phyloP scores from a whole-genome alignment of 2,329 filamentous ascomycete genomes.

The Aspergillus sp. region DNA sequence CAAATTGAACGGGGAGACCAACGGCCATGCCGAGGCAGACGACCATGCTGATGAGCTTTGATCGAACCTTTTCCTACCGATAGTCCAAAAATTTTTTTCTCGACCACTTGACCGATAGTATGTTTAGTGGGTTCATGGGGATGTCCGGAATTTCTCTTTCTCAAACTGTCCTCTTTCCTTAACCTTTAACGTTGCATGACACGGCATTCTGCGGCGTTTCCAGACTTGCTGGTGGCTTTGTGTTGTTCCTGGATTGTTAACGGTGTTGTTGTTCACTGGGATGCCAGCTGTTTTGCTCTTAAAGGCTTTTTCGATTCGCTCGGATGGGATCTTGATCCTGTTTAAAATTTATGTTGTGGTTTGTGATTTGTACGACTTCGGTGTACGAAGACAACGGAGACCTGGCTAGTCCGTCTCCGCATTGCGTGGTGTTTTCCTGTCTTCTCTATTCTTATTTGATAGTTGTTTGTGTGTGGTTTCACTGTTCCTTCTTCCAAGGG shows the following conservation, averaged over 20 bases:
- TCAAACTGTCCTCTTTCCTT: constrained; percentile 1
- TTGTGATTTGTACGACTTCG: constrained; percentile 8
- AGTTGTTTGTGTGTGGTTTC: neutral
- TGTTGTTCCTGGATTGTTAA: constrained; percentile 22
- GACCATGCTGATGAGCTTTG: constrained; percentile 12
- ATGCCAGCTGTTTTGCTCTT: constrained; percentile 8
- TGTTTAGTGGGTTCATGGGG: constrained; percentile 6
- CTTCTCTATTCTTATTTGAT: neutral
- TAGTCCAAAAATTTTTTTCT: neutral
- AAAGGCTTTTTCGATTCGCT: neutral
- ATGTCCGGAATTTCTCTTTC: constrained; percentile 1
- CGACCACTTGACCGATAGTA: neutral
- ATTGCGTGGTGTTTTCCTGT: constrained; percentile 9
- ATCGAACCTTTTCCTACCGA: neutral
- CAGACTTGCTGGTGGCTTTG: constrained; percentile 15
- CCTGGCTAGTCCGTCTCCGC: constrained; percentile 14
- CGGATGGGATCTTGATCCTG: neutral
- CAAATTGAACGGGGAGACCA: constrained; percentile 24
- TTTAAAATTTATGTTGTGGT: constrained; percentile 10
- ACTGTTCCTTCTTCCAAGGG: neutral
- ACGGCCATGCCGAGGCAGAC: constrained; percentile 21
- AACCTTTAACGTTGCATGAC: constrained; percentile 5
- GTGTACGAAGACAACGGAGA: constrained; percentile 27
- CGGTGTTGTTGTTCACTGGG: constrained; percentile 16
- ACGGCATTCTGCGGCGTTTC: constrained; percentile 16